These are phyloP conservation scores for Camellia granthamiana DNA, from an alignment of 148 eudicot genomes.

Conservation along the genomic window DNA sequence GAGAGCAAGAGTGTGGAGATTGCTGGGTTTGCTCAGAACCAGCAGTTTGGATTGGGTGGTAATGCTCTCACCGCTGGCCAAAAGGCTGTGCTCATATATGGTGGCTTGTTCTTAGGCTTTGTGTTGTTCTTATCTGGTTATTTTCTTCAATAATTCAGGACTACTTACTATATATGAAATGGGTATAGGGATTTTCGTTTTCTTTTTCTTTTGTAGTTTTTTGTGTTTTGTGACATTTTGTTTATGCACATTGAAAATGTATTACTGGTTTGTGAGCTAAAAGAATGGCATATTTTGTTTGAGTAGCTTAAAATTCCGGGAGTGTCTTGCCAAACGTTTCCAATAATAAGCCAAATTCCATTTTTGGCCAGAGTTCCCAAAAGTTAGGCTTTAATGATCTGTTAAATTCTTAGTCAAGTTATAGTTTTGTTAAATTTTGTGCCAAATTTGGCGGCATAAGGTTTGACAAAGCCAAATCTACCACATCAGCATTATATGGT, in stretches of 20 bases:
- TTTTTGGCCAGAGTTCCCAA: no score
- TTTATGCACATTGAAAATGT: background rate
- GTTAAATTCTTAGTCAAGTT: no score
- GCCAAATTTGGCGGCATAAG: no score
- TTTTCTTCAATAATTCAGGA: slow-evolving; percentile 58
- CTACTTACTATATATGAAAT: background rate
- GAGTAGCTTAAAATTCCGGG: background rate
- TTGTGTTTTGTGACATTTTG: background rate
- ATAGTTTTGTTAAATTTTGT: no score
- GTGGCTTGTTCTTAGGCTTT: slow-evolving; percentile 71
- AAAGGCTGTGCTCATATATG: slow-evolving; percentile 81
- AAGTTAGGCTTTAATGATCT: no score
- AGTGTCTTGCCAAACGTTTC: no score
- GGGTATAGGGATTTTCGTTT: background rate
- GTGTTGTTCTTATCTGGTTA: slow-evolving; percentile 81
- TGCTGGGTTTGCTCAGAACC: slow-evolving; percentile 98
- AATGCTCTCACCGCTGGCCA: slow-evolving; percentile 90
- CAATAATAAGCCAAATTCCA: no score
- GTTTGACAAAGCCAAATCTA: no score
- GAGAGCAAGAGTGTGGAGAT: slow-evolving; percentile 95
- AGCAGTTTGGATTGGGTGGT: slow-evolving; percentile 90
- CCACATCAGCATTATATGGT: no score
- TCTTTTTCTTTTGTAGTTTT: background rate
- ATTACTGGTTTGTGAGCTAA: background rate
- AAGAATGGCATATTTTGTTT: background rate